Evolutionary conservation across 2,329 filamentous ascomycete genomes (phyloP), one percentile per base, ranked within the genome.

Genomic region (Aureobasidium sp.): DNA sequence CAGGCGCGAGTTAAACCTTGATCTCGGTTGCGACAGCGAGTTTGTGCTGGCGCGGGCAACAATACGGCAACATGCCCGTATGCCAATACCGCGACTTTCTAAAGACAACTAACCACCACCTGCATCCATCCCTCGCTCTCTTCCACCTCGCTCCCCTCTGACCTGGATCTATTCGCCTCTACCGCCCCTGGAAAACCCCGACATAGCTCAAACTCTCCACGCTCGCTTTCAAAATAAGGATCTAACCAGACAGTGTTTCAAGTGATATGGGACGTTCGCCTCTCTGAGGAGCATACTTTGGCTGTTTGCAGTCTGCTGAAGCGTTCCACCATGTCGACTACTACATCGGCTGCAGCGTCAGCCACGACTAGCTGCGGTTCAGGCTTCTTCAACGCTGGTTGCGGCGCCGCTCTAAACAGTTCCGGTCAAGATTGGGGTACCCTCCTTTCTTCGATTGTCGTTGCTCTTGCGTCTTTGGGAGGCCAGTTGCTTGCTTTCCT

Each of bases 401-500:
- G 49, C 25, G 61, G 61, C 27, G 47, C 45, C n/a, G 61, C 61
- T 1, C 29, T 55, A 3, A 36, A 27, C 21, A 27, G 39, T 25
- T 9, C 6, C 7, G 53, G 52, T 27, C 67, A 72, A 58, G 71
- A 69, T n/a, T 62, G 71, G 30, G 67, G 67, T 45, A 69, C 72
- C 3, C 72, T 78, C 42, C 57, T 75, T 4, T 72, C 74, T 9
- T 73, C 76, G 11, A 66, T 78, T 25, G 66, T 67, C 15, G 68
- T 69, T 36, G 71, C 72, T 41, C 68, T 71, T 21, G 67, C 66
- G 3, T 68, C 71, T n/a, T 69, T 75, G 49, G 71, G 68, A 30
- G 69, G 69, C 3, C 79, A 85, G 70, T 77, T 91, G 39, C 69
- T 86, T 11, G 69, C 88, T n/a, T 96, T 96, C 72, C 72, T 91